A percentile compares a stretch with the other conserved stretches of the same genome.
Evolutionary conservation across 441 rosid genomes (phyloP).

Genomic region (Melastoma candidum): DNA sequence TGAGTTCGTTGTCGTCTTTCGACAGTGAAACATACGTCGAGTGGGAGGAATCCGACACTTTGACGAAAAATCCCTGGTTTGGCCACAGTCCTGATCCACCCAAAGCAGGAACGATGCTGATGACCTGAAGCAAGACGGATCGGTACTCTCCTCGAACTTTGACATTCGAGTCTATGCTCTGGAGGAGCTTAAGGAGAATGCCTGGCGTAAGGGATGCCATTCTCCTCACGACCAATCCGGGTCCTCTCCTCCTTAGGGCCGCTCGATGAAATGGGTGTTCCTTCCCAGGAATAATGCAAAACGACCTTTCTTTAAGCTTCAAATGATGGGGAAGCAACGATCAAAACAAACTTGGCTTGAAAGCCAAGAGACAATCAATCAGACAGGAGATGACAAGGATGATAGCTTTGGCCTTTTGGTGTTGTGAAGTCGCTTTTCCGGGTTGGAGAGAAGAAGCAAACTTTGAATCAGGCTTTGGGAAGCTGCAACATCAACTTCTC

Average conservation of each 20-base stretch:
- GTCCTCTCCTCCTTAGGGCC: neutral
- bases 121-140: conserved; percentile 77
- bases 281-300: neutral
- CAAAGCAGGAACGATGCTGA: conserved; percentile 88
- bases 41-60: conserved; percentile 90
- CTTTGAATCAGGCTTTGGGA: too few species aligned
- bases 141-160: conserved; percentile 75
- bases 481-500: too few species aligned
- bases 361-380: conserved; percentile 35
- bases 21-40: conserved; percentile 69
- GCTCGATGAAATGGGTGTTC: neutral
- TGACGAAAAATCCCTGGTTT: conserved; percentile 82
- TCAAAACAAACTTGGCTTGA: conserved; percentile 44
- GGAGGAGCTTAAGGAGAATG: conserved; percentile 76
- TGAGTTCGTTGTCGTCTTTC: conserved; percentile 72
- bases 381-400: too few species aligned
- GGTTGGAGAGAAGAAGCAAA: too few species aligned
- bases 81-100: conserved; percentile 88
- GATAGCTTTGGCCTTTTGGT: too few species aligned
- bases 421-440: too few species aligned
- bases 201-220: conserved; percentile 87
- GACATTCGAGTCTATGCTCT: conserved; percentile 52
- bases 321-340: conserved; percentile 55
- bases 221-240: neutral
- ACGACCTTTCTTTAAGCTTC: conserved; percentile 23